phyloP scores from a whole-genome alignment of 2,329 filamentous ascomycete genomes.

The Diaporthe caulivora region DNA sequence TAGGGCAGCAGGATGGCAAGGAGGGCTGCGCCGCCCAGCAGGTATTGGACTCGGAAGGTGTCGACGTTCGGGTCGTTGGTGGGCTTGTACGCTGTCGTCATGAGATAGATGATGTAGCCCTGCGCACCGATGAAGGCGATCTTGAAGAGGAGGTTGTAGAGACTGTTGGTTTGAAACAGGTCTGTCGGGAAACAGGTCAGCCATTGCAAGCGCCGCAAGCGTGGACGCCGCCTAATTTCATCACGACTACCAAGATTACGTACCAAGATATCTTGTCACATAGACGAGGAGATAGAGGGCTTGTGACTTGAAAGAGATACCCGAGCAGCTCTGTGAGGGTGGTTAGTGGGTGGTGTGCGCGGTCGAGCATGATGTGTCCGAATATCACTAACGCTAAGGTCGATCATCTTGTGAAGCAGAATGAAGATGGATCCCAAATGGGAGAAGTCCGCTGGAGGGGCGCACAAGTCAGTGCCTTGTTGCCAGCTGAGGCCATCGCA shows the following conservation, averaged over 20 bases:
- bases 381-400: slow-evolving; percentile 78
- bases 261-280: slow-evolving; percentile 90
- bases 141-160: slow-evolving; percentile 97
- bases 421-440: slow-evolving; percentile 96
- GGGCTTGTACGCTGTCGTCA: slow-evolving; percentile 97
- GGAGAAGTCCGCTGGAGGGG: slow-evolving; percentile 87
- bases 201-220: slow-evolving; percentile 38
- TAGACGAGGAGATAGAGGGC: slow-evolving; percentile 95
- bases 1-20: slow-evolving; percentile 88
- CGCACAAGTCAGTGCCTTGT: slow-evolving; percentile 41
- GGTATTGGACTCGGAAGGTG: slow-evolving; percentile 96
- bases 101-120: slow-evolving; percentile 95
- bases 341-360: slow-evolving; percentile 38
- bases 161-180: slow-evolving; percentile 84
- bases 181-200: slow-evolving; percentile 63
- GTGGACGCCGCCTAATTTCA: not conserved
- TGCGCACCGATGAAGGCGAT: slow-evolving; percentile 92
- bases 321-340: slow-evolving; percentile 85
- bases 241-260: too few relatives aligned
- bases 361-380: not conserved
- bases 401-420: slow-evolving; percentile 95
- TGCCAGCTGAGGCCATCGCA: slow-evolving; percentile 36
- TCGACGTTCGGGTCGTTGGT: slow-evolving; percentile 97
- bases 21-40: slow-evolving; percentile 83
- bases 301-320: slow-evolving; percentile 99